A percentile compares a stretch with the other conserved stretches of the same genome.
Conservation (phyloP, 352 stramenopile species). For the Globisporangium okanoganense region DNA sequence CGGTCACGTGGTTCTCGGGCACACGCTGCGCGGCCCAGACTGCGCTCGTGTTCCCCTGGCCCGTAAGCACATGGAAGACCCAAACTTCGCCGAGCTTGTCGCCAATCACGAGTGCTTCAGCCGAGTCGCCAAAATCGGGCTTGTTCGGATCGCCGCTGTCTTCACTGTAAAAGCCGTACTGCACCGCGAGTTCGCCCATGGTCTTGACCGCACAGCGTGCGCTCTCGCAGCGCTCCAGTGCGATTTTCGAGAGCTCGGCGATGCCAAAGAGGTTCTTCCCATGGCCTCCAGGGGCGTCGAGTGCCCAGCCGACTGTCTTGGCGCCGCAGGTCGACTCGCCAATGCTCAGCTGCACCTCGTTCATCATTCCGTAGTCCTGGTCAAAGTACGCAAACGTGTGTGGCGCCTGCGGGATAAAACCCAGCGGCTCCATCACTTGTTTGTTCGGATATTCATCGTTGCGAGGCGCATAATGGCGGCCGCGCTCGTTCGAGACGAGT, state of each 20-base stretch:
- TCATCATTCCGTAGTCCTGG: constrained; percentile 87
- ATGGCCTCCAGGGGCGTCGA: constrained; percentile 21
- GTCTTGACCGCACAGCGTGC: constrained; percentile 64
- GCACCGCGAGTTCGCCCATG: constrained; percentile 84
- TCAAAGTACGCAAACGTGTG: constrained; percentile 90
- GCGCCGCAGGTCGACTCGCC: constrained; percentile 83
- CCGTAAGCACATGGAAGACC: constrained; percentile 90
- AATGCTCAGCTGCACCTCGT: constrained; percentile 87
- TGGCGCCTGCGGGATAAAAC: constrained; percentile 72
- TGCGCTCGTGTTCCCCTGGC: constrained; percentile 68
- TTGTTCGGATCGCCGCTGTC: constrained; percentile 39
- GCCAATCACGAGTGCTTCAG: constrained; percentile 72
- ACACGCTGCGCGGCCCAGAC: constrained; percentile 88
- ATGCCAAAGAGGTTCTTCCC: constrained; percentile 80
- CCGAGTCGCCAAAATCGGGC: constrained; percentile 36
- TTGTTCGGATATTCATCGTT: constrained; percentile 16
- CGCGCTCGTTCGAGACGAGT: constrained; percentile 53
- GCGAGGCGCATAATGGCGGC: constrained; percentile 34
- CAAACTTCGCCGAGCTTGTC: constrained; percentile 81
- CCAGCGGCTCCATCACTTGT: constrained; percentile 35
- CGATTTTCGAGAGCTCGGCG: constrained; percentile 73
- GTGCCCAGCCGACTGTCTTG: constrained; percentile 48
- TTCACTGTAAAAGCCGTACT: constrained; percentile 90
- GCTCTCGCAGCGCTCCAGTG: constrained; percentile 69
- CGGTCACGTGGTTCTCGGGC: constrained; percentile 73